Base-by-base conservation (phyloP, 257 asterid genomes). In the Nicotiana noctiflora region DNA sequence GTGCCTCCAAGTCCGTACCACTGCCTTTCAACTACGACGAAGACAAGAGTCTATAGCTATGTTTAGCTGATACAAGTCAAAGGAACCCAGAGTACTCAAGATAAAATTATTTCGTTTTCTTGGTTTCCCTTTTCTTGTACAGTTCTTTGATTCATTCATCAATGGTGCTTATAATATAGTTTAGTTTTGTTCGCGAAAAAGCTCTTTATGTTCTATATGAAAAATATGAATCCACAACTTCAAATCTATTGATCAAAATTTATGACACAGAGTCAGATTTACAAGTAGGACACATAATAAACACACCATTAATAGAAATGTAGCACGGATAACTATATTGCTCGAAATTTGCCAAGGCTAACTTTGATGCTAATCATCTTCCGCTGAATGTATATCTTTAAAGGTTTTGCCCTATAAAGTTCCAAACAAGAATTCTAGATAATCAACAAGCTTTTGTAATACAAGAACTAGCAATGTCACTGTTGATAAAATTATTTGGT, bases 21-120 rank as follows among this genome's bases (percentile, higher is more conserved):
- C 78, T 94, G 80, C 98, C 98, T 19, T 94, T 92, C 87, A 87
- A 88, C 90, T 89, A 94, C 40, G 92, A 90, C 44, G 94, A 88
- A 53, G 90, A 88, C 65, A 88, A 88, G 83, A 82, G 83, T 66
- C 23, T 72, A 31, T 84, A 61, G 66, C 14, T 14, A 15, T 2
- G 51, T 46, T 34, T 51, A 51, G 56, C 56, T 51, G 18, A 51
- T 51, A 51, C 56, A 51, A 51, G 56, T 21, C 77, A 46, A 70
- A 70, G 1, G 13, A 70, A 70, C 46, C 61, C 60, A 74, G 44
- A 7, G 21, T 46, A 13, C 57, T 44, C 78, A 6, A 72, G 60
- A 46, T 12, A 23, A 40, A 44, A 44, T 19, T 52, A 37, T 70
- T 12, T 40, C n/a, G n/a, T n/a, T n/a, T n/a, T n/a, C n/a, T n/a